phyloP scores from a whole-genome alignment of 495 filamentous ascomycete genomes.

The Hyaloscypha bicolor region DNA sequence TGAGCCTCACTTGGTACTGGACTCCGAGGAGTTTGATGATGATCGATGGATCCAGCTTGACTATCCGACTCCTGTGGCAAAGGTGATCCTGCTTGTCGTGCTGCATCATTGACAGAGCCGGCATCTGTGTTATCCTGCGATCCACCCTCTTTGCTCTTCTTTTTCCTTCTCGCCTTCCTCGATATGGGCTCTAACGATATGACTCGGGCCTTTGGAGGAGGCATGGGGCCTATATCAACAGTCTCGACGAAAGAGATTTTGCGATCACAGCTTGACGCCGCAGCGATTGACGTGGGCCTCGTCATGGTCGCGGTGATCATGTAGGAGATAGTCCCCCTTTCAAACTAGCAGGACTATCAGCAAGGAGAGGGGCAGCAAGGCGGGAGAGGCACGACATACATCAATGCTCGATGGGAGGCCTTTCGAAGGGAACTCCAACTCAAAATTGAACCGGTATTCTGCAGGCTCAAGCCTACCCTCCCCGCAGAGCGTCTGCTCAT shows the following conservation, averaged over 20 bases:
- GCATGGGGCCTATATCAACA: conserved; percentile 61
- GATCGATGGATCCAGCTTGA: conserved; percentile 27
- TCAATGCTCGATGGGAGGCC: conserved; percentile 90
- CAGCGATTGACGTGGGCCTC: conserved; percentile 81
- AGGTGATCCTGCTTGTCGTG: conserved; percentile 20
- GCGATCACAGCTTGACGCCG: conserved; percentile 74
- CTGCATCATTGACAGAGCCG: conserved; percentile 16
- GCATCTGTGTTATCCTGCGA: conserved; percentile 19
- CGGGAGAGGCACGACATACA: conserved; percentile 54
- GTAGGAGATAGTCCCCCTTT: conserved; percentile 91
- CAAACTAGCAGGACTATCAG: conserved; percentile 66
- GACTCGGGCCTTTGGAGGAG: conserved; percentile 64
- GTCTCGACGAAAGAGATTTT: conserved; percentile 79
- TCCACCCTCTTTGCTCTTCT: conserved; percentile 24
- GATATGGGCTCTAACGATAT: conserved; percentile 80
- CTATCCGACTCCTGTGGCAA: conserved; percentile 33
- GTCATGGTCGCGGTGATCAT: conserved; percentile 88
- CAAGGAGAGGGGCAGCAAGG: conserved; percentile 12
- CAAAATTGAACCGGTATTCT: conserved; percentile 90
- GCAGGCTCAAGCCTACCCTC: conserved; percentile 85
- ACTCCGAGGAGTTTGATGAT: conserved; percentile 40
- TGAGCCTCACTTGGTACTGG: conserved; percentile 59
- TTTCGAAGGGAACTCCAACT: conserved; percentile 75
- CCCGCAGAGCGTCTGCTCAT: conserved; percentile 87
- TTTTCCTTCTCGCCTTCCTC: conserved; percentile 25